phyloP scores from a whole-genome alignment of 2,329 filamentous ascomycete genomes.

The Aspergillus spinulosporus region DNA sequence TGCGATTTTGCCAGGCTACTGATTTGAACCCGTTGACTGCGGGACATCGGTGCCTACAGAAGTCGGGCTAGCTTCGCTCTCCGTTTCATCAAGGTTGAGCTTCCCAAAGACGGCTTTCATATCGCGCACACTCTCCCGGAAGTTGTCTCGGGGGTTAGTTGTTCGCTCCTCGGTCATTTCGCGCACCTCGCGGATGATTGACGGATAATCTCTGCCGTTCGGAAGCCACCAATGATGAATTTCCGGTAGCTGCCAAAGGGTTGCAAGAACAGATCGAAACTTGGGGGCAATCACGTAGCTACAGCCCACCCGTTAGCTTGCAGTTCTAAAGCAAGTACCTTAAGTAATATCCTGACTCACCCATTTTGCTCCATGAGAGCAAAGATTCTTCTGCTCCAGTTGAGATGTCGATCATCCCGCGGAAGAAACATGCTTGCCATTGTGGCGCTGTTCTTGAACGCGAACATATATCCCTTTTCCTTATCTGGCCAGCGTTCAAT shows the following conservation, averaged over 20 bases:
- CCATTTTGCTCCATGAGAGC: conserved; percentile 75
- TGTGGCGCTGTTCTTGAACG: conserved; percentile 72
- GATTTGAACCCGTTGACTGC: conserved; percentile 1
- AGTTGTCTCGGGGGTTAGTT: conserved; percentile 53
- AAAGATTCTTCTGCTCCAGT: conserved; percentile 79
- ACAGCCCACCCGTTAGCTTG: background rate
- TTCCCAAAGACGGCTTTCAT: conserved; percentile 72
- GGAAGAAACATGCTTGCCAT: conserved; percentile 80
- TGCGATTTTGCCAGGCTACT: background rate
- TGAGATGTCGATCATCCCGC: conserved; percentile 67
- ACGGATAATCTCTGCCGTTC: conserved; percentile 72
- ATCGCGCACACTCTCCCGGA: conserved; percentile 67
- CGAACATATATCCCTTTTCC: conserved; percentile 69
- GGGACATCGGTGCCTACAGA: conserved; percentile 18
- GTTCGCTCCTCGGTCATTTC: conserved; percentile 78
- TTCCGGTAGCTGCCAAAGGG: conserved; percentile 70
- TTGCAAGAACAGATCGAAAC: conserved; percentile 72
- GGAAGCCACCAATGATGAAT: conserved; percentile 88
- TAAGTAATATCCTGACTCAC: conserved; percentile 47
- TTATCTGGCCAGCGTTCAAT: conserved; percentile 70
- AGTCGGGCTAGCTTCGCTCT: conserved; percentile 32
- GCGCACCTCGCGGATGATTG: conserved; percentile 73
- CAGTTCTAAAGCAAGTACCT: conserved; percentile 1
- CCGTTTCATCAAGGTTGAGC: conserved; percentile 54
- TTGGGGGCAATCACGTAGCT: conserved; percentile 82